phyloP scores from a whole-genome alignment of 371 early-diverging fungal genomes.

The Amoeboradix gromovi region DNA sequence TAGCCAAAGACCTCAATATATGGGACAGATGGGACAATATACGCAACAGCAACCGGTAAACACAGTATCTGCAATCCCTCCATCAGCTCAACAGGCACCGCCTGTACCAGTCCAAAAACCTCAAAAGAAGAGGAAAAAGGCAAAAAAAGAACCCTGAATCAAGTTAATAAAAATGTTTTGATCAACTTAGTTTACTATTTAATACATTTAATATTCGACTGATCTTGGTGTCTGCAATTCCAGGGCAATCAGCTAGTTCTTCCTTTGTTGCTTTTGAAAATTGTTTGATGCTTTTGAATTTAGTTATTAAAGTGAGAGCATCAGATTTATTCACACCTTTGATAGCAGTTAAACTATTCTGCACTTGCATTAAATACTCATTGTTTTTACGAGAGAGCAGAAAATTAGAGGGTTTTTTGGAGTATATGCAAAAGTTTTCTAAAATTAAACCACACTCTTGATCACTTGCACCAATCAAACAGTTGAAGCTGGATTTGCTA shows the following conservation, averaged over 20 bases:
- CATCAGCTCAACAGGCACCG: neutral
- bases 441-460: neutral
- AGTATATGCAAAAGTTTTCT: neutral
- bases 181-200: neutral
- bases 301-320: neutral
- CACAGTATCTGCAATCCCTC: neutral
- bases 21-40: neutral
- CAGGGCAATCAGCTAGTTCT: neutral
- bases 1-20: neutral
- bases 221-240: neutral
- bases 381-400: neutral
- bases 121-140: neutral
- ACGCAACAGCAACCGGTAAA: neutral
- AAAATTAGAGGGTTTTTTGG: neutral
- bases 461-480: neutral
- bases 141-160: too few species aligned
- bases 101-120: neutral
- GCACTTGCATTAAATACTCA: neutral
- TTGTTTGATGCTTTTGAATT: neutral
- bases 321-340: neutral
- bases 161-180: neutral
- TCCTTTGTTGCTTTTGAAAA: neutral
- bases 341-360: neutral
- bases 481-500: neutral
- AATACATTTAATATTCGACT: neutral